Evolutionary conservation across 1,284 basidiomycete genomes (phyloP).

Genomic region (Pterulicium gracile): DNA sequence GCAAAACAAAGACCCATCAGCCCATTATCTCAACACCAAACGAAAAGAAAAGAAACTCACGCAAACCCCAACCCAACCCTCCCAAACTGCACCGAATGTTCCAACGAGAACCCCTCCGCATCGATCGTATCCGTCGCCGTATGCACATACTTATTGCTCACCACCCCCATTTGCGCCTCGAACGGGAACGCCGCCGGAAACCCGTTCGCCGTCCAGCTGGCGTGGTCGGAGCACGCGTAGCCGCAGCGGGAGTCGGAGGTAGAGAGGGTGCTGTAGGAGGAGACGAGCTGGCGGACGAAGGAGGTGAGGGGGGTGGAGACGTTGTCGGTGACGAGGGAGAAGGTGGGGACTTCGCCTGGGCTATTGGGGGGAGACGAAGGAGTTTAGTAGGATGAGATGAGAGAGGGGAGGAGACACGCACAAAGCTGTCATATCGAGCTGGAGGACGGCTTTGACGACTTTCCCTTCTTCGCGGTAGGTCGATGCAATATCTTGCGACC

Average conservation of each 20-base stretch:
- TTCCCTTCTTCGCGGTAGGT: constrained; percentile 28
- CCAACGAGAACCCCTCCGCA: background rate
- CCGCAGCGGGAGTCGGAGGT: background rate
- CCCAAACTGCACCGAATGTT: background rate
- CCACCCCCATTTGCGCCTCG: background rate
- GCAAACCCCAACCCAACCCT: background rate
- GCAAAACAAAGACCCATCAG: too few species aligned
- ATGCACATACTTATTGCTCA: background rate
- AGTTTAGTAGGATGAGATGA: background rate
- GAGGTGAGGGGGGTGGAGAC: background rate
- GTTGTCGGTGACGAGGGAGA: background rate
- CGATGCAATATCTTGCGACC: constrained; percentile 39
- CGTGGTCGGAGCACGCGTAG: constrained; percentile 1
- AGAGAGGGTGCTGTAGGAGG: background rate
- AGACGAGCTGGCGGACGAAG: background rate
- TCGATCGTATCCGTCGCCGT: background rate
- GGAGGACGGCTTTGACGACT: constrained; percentile 29
- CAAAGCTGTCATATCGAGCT: constrained; percentile 10
- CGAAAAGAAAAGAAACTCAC: background rate
- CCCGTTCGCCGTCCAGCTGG: background rate
- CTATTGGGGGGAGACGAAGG: background rate
- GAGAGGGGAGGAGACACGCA: background rate
- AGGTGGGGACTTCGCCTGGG: constrained; percentile 4
- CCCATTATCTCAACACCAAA: too few species aligned
- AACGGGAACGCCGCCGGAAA: background rate